Evolutionary conservation across 257 asterid genomes (phyloP).

Genomic region (Eucommia ulmoides): DNA sequence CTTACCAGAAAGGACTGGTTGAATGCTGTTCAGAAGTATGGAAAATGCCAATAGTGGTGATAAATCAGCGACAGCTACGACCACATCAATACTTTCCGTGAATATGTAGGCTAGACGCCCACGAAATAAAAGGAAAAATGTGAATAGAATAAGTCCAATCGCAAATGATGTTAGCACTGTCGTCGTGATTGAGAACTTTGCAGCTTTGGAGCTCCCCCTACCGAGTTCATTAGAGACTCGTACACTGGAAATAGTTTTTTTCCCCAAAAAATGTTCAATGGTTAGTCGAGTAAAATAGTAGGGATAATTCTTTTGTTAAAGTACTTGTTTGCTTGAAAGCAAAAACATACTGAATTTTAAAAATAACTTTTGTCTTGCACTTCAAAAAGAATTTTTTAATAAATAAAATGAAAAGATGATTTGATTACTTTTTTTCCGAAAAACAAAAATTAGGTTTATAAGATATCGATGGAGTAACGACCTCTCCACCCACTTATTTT

Average conservation of each 20-base stretch:
- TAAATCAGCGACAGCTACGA: constrained; percentile 30
- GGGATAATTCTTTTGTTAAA: no score
- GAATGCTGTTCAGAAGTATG: constrained; percentile 49
- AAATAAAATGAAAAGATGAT: no score
- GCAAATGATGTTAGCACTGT: constrained; percentile 34
- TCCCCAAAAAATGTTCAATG: neutral
- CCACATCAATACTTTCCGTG: constrained; percentile 32
- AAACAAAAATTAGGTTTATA: no score
- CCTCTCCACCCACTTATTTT: no score
- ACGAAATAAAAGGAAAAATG: constrained; percentile 40
- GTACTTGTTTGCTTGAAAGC: no score
- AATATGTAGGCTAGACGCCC: constrained; percentile 46
- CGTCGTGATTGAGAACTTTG: constrained; percentile 35
- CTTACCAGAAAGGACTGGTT: constrained; percentile 61
- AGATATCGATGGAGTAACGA: no score
- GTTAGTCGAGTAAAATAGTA: no score
- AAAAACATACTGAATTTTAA: no score
- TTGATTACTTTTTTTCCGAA: no score
- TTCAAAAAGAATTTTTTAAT: no score
- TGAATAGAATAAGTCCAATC: constrained; percentile 31
- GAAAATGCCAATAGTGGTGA: constrained; percentile 61
- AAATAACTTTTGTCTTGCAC: no score
- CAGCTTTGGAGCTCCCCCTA: constrained; percentile 48
- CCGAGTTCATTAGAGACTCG: constrained; percentile 72
- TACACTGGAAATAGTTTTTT: constrained; percentile 29